phyloP scores from a whole-genome alignment of 441 rosid species.

The Flueggea neowawraea region DNA sequence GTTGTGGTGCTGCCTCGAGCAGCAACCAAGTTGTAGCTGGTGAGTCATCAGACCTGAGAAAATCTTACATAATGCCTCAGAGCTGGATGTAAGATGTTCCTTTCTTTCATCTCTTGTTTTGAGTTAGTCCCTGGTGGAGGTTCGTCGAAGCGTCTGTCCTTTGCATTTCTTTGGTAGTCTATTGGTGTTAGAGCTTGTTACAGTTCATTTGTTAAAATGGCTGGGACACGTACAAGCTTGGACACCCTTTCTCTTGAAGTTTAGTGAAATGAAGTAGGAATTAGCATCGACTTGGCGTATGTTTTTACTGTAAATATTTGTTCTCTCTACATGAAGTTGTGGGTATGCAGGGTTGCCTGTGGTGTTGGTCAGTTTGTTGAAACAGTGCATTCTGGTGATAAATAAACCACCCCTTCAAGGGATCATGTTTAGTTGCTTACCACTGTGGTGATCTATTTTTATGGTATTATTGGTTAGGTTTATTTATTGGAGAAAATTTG shows the following conservation, averaged over 20 bases:
- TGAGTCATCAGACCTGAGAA: conserved; percentile 21
- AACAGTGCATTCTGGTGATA: conserved; percentile 31
- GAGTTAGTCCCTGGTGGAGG: conserved; percentile 5
- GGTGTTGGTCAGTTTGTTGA: conserved; percentile 26
- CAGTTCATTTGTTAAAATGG: conserved; percentile 24
- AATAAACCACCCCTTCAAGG: conserved; percentile 22
- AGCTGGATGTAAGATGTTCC: conserved; percentile 49
- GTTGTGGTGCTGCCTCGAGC: conserved; percentile 42
- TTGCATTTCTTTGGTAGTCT: conserved; percentile 24
- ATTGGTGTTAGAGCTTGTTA: conserved; percentile 20
- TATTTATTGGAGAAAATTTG: too few relatives aligned
- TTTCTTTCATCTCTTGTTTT: conserved; percentile 6
- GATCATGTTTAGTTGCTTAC: neutral
- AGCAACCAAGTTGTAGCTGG: conserved; percentile 18
- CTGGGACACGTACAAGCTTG: conserved; percentile 10
- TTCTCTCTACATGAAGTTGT: conserved; percentile 18
- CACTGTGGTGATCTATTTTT: neutral
- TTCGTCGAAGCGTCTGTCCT: conserved; percentile 13
- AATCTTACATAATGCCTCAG: conserved; percentile 25
- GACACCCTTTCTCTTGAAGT: conserved; percentile 13
- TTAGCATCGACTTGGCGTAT: conserved; percentile 26
- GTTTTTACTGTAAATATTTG: conserved; percentile 37
- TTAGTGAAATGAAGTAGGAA: conserved; percentile 27
- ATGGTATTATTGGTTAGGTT: too few relatives aligned
- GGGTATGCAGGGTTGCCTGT: conserved; percentile 39